Evolutionary conservation across 768 basidiomycete species (phyloP), one percentile per base, ranked within the genome.

Genomic region (Russula ochroleuca): DNA sequence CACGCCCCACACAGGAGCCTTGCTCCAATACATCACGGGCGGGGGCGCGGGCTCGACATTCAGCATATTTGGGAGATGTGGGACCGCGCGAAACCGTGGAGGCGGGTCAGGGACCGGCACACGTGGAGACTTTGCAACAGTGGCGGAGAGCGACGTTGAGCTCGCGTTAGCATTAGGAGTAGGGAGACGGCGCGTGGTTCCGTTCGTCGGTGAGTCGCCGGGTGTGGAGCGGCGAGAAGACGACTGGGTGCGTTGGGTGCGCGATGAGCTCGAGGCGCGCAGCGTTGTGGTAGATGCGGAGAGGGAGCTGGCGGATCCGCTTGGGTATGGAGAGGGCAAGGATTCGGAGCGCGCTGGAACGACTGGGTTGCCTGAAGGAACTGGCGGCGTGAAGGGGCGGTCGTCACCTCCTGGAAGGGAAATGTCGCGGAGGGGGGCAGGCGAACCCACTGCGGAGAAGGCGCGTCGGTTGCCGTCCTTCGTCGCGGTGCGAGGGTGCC

Each of bases 21-120:
- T 80, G 71, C 87, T 88, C 92, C 92, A 94, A 73, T 94, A 86
- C 86, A 92, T 90, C 41, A 81, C 77, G 0, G 90, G 90, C 55
- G 88, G 83, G 1, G 92, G 85, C 0, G 83, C 85, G 38, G 77
- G 76, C 56, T 81, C 78, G 6, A 78, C 83, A 47, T 87, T 80
- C 70, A 81, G 80, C 57, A 79, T 82, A 67, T 88, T 81, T 1
- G 86, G 85, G 13, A 90, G 71, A 23, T 80, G 81, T 2, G 89
- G 88, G 6, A 74, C 81, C 21, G 74, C 73, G 14, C 82, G 78
- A n/a, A 75, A 68, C 43, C 76, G 78, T 33, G 71, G 77, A 62
- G 75, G 68, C 17, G 74, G 63, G n/a, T 60, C 64, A 3, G 23
- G 31, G 23, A 21, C 25, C 2, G 63, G 40, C 1, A 43, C 37